A percentile compares a stretch with the other conserved stretches of the same genome.
Evolutionary conservation across 1,139 yeast species (phyloP).

Genomic region (Suhomyces chickasaworum): DNA sequence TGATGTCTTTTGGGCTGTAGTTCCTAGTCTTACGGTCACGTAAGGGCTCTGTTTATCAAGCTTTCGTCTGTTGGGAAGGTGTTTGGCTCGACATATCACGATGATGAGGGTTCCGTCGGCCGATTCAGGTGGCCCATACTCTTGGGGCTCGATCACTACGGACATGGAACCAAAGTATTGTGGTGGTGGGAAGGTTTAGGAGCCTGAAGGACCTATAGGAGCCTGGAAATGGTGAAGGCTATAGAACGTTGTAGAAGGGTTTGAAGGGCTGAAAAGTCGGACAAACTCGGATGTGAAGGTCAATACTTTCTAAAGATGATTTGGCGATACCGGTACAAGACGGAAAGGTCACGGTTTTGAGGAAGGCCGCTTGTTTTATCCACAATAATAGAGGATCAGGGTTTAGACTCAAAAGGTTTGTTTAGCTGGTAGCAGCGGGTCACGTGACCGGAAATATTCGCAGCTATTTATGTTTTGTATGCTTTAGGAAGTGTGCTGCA

Average conservation of each 20-base stretch:
- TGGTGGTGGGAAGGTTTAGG: background rate
- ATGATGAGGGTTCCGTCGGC: slow-evolving; percentile 52
- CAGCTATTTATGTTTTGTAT: slow-evolving; percentile 8
- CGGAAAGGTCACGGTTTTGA: background rate
- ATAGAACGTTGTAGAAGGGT: no score
- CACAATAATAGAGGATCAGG: background rate
- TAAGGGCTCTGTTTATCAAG: slow-evolving; percentile 90
- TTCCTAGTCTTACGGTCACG: slow-evolving; percentile 78
- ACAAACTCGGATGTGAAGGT: background rate
- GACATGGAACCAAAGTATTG: slow-evolving; percentile 3
- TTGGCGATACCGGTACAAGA: no score
- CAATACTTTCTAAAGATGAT: no score
- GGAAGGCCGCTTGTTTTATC: background rate
- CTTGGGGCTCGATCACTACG: slow-evolving; percentile 5
- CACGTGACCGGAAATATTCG: slow-evolving; percentile 4
- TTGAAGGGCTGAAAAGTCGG: background rate
- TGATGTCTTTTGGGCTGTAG: slow-evolving; percentile 73
- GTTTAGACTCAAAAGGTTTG: background rate
- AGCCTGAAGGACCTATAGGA: no score
- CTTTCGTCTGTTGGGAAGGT: slow-evolving; percentile 78
- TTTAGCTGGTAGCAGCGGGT: slow-evolving; percentile 2
- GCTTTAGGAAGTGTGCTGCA: slow-evolving; percentile 5
- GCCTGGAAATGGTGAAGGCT: no score
- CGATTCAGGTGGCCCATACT: slow-evolving; percentile 28
- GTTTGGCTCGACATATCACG: slow-evolving; percentile 59